Percentiles rank a stretch among this genome's conserved stretches.
These are phyloP conservation scores for Pythium chondricola DNA, from an alignment of 352 stramenopile species.

Conservation along the genomic window DNA sequence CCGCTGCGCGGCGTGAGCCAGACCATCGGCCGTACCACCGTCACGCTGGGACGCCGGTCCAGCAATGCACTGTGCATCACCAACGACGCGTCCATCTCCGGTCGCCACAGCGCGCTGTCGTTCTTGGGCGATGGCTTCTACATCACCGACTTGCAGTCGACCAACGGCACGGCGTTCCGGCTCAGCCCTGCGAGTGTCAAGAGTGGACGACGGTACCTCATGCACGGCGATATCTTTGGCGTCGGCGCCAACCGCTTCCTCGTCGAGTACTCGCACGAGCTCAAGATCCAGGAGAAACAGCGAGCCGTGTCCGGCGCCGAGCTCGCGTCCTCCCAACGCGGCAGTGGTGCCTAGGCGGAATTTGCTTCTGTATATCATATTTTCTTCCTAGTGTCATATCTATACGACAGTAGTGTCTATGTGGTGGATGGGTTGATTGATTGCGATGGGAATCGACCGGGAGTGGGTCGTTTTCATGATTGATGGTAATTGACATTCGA, in stretches of 20 bases:
- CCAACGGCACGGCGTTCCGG: constrained; percentile 73
- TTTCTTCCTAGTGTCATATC: no score
- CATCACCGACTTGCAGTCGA: constrained; percentile 78
- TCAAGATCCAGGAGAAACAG: constrained; percentile 22
- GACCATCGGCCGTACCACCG: constrained; percentile 66
- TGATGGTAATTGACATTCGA: background rate
- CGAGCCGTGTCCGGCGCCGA: background rate
- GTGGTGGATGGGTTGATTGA: no score
- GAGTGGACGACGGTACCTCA: constrained; percentile 49
- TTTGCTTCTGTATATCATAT: no score
- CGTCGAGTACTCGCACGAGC: constrained; percentile 71
- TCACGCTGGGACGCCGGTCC: constrained; percentile 66
- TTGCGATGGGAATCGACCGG: no score
- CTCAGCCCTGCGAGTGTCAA: constrained; percentile 58
- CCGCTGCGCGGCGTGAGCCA: constrained; percentile 61
- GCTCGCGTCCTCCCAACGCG: background rate
- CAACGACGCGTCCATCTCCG: constrained; percentile 77
- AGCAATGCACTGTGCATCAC: constrained; percentile 80
- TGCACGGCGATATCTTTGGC: constrained; percentile 78
- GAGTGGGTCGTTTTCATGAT: no score
- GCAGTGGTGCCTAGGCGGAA: background rate
- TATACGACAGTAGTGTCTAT: no score
- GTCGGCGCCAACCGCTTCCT: constrained; percentile 82
- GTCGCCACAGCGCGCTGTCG: constrained; percentile 61
- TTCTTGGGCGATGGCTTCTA: constrained; percentile 78